Evolutionary conservation across 2,329 filamentous ascomycete genomes (phyloP).

Genomic region (Aureobasidium sp.): DNA sequence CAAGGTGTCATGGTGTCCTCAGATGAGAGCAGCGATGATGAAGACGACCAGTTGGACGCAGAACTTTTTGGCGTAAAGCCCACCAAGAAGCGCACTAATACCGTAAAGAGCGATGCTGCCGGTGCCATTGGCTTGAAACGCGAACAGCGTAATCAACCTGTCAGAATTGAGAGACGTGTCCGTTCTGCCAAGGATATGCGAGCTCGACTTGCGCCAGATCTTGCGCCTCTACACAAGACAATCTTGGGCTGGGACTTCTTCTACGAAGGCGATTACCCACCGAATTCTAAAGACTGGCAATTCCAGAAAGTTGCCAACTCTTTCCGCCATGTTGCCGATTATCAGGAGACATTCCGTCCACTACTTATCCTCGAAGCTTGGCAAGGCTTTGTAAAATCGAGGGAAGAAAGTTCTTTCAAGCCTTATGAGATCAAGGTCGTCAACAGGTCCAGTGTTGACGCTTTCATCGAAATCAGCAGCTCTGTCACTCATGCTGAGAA

Average conservation of each 20-base stretch:
- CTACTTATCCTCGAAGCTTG: slow-evolving; percentile 88
- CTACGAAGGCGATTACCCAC: slow-evolving; percentile 77
- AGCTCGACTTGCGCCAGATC: slow-evolving; percentile 81
- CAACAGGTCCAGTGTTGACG: slow-evolving; percentile 83
- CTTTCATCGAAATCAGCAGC: slow-evolving; percentile 85
- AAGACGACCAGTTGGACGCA: slow-evolving; percentile 50
- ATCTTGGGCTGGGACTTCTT: slow-evolving; percentile 96
- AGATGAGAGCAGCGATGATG: slow-evolving; percentile 51
- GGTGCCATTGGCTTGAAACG: slow-evolving; percentile 27
- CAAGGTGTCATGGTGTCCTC: slow-evolving; percentile 86
- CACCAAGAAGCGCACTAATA: slow-evolving; percentile 34
- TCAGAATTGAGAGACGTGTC: slow-evolving; percentile 74
- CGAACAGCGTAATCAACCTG: slow-evolving; percentile 58
- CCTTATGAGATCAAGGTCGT: slow-evolving; percentile 82
- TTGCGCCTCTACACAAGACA: slow-evolving; percentile 74
- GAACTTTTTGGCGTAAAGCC: slow-evolving; percentile 56
- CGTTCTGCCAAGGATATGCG: slow-evolving; percentile 90
- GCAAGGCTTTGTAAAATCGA: slow-evolving; percentile 84
- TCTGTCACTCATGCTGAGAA: slow-evolving; percentile 64
- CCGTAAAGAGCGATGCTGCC: slow-evolving; percentile 26
- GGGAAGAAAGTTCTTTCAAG: slow-evolving; percentile 75
- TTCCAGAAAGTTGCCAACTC: slow-evolving; percentile 71
- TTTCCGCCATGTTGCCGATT: slow-evolving; percentile 69
- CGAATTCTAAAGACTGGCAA: slow-evolving; percentile 58
- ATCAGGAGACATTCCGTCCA: slow-evolving; percentile 85